Evolutionary conservation across 257 asterid genomes (phyloP), one percentile per base, ranked within the genome.

Genomic region (Lycium ferocissimum): DNA sequence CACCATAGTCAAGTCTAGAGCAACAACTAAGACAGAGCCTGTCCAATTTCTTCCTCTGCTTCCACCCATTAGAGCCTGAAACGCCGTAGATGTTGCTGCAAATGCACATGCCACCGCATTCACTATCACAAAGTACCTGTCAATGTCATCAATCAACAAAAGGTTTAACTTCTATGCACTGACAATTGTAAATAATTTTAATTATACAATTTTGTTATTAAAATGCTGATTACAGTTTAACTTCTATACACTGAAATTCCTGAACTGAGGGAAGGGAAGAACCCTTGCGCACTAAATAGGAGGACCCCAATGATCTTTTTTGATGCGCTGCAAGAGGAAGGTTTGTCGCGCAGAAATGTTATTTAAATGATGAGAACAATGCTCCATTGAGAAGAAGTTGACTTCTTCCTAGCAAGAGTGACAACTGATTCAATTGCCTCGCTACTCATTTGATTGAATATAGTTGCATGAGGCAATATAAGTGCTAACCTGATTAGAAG

Each of bases 51-150:
- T 73, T 62, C 22, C 49, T 67, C 80, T 59, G 26, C 38, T 7
- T 35, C 45, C 20, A 26, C 54, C 15, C 14, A 0, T 14, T 76
- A 22, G 63, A 26, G 63, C n/a, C 22, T 13, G 9, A 49, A 76
- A 76, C 22, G 47, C 63, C 63, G 51, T 51, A 51, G 90, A 88
- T 6, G 72, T 26, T 9, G 82, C 88, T 22, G 88, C 79, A 66
- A 85, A 88, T 57, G 86, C 83, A 43, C 90, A 79, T 80, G 85
- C 88, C 45, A 88, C 26, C 11, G 81, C 83, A 85, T 85, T 88
- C 78, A 87, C 85, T 84, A 63, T 86, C 82, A 88, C 87, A 62
- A 88, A 85, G 85, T 83, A 85, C 82, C 88, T n/a, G n/a, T n/a
- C n/a, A n/a, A n/a, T 85, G 62, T 22, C 22, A 2, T 76, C 51